These are phyloP conservation scores for Ceratobasidium sp. DNA, from an alignment of 1,284 basidiomycete species.

Conservation along the genomic window DNA sequence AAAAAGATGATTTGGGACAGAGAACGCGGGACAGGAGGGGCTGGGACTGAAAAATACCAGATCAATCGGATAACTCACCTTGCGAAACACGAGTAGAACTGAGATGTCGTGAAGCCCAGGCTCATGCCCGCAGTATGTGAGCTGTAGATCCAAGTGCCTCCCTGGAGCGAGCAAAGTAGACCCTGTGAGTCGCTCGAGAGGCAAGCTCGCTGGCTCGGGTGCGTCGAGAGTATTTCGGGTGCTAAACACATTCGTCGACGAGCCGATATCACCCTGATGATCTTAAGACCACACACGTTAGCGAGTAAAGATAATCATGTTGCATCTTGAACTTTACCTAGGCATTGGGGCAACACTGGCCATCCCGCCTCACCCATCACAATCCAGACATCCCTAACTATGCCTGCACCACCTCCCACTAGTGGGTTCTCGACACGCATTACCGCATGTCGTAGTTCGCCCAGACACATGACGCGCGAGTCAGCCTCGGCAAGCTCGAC, in stretches of 20 bases:
- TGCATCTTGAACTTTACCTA: conserved; percentile 28
- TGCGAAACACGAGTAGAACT: conserved; percentile 71
- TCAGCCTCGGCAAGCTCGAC: conserved; percentile 42
- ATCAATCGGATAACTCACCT: conserved; percentile 57
- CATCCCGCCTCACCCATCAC: conserved; percentile 51
- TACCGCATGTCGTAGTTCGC: conserved; percentile 30
- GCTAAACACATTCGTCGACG: conserved; percentile 42
- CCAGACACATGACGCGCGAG: conserved; percentile 51
- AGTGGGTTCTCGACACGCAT: conserved; percentile 47
- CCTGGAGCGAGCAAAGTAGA: conserved; percentile 57
- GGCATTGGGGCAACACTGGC: conserved; percentile 34
- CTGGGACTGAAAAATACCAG: conserved; percentile 28
- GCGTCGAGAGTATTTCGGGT: conserved; percentile 61
- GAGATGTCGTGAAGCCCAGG: conserved; percentile 61
- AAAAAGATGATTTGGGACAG: conserved; percentile 30
- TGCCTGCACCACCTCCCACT: conserved; percentile 61
- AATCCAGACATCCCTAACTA: conserved; percentile 72
- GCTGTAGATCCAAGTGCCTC: conserved; percentile 58
- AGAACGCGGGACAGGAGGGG: conserved; percentile 15
- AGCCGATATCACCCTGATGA: conserved; percentile 41
- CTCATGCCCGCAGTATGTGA: conserved; percentile 62
- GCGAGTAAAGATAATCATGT: neutral
- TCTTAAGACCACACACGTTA: conserved; percentile 24
- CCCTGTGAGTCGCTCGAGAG: conserved; percentile 53
- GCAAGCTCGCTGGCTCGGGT: conserved; percentile 58